A percentile compares a stretch with the other conserved stretches of the same genome.
Evolutionary conservation across 1,284 basidiomycete genomes (phyloP).

Genomic region (Apiotrichum montevideense): DNA sequence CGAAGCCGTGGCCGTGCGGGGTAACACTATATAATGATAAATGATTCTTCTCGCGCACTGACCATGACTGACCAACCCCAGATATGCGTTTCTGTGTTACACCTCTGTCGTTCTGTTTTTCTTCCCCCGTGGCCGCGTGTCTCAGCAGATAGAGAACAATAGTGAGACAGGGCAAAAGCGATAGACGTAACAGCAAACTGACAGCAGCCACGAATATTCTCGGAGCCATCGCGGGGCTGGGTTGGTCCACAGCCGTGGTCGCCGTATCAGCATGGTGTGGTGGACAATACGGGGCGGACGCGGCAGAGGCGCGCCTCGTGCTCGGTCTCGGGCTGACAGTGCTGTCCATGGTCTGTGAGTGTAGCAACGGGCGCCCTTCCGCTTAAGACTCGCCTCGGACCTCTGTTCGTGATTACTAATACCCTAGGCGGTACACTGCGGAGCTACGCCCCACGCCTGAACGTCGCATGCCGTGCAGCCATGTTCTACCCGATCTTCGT

Average conservation of each 20-base stretch:
- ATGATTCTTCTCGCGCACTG: too few species aligned
- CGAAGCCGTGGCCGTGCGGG: too few species aligned
- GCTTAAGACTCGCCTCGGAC: too few species aligned
- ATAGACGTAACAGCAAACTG: too few species aligned
- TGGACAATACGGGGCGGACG: conserved; percentile 25
- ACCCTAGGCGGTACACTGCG: conserved; percentile 36
- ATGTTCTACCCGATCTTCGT: conserved; percentile 45
- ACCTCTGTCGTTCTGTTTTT: conserved; percentile 45
- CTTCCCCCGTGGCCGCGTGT: conserved; percentile 40
- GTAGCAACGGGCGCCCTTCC: too few species aligned
- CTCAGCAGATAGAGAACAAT: conserved; percentile 39
- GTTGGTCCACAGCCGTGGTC: conserved; percentile 23
- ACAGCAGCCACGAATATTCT: conserved; percentile 13
- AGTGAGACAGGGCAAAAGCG: conserved; percentile 19
- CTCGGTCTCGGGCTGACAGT: conserved; percentile 36
- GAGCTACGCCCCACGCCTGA: conserved; percentile 34
- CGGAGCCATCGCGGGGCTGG: conserved; percentile 37
- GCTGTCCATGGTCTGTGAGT: conserved; percentile 31
- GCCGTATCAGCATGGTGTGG: too few species aligned
- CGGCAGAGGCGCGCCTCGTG: conserved; percentile 27
- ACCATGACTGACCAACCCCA: conserved; percentile 7
- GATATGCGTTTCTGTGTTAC: conserved; percentile 44
- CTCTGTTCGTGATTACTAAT: too few species aligned
- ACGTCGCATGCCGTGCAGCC: conserved; percentile 37
- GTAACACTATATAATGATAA: too few species aligned